Evolutionary conservation across 306 rosid species (phyloP).

Genomic region (Ochetophila trinervis): DNA sequence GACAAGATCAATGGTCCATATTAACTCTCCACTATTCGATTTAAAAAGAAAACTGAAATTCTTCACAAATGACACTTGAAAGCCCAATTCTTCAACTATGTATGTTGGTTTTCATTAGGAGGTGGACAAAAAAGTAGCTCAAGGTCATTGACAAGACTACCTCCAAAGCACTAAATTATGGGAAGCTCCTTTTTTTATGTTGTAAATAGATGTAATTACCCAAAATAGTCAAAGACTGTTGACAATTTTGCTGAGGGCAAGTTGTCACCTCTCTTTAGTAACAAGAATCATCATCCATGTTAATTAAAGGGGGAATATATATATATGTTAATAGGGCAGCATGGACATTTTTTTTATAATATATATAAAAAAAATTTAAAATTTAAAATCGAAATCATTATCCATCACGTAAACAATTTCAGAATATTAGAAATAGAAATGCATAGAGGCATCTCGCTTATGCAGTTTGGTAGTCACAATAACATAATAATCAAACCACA

Average conservation of each 20-base stretch:
- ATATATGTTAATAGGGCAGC: too few species aligned
- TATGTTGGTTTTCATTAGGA: too few species aligned
- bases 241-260: constrained; percentile 22
- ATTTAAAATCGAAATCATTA: too few species aligned
- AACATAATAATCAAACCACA: constrained; percentile 25
- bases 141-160: background rate
- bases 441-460: constrained; percentile 6
- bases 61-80: too few species aligned
- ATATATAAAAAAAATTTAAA: too few species aligned
- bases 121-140: background rate
- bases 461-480: constrained; percentile 12
- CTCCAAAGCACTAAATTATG: background rate
- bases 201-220: constrained; percentile 1
- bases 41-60: too few species aligned
- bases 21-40: too few species aligned
- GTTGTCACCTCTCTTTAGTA: constrained; percentile 26
- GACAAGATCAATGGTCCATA: background rate
- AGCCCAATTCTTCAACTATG: too few species aligned
- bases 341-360: too few species aligned
- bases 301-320: constrained; percentile 18
- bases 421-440: too few species aligned
- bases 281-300: constrained; percentile 20
- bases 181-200: background rate
- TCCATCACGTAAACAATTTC: too few species aligned
- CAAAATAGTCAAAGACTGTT: constrained; percentile 18